Evolutionary conservation across 2,329 filamentous ascomycete species (phyloP).

Genomic region (Cladosporium sp.): DNA sequence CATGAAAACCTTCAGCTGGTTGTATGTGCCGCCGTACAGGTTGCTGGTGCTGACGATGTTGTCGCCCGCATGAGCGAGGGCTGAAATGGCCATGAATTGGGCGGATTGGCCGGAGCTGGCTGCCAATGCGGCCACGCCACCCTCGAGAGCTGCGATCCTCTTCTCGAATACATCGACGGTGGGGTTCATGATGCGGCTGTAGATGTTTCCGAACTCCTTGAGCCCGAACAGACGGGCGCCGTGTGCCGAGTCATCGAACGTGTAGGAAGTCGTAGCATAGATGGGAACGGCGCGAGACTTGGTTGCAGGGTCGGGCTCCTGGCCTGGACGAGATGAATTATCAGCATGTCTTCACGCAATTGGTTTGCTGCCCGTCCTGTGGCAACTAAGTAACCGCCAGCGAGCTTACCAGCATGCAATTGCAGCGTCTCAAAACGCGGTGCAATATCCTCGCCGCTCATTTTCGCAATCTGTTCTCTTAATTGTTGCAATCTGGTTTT

Average conservation of each 20-base stretch:
- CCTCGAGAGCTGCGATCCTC: slow-evolving; percentile 90
- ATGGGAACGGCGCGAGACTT: slow-evolving; percentile 91
- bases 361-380: neutral
- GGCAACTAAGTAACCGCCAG: slow-evolving; percentile 42
- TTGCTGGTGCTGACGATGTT: slow-evolving; percentile 90
- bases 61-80: slow-evolving; percentile 81
- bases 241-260: slow-evolving; percentile 94
- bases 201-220: slow-evolving; percentile 96
- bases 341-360: neutral
- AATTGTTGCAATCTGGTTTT: slow-evolving; percentile 21
- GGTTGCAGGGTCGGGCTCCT: slow-evolving; percentile 71
- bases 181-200: slow-evolving; percentile 93
- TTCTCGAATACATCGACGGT: slow-evolving; percentile 96
- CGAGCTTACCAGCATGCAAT: slow-evolving; percentile 41
- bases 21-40: slow-evolving; percentile 92
- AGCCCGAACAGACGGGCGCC: slow-evolving; percentile 92
- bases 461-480: slow-evolving; percentile 23
- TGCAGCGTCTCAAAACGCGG: slow-evolving; percentile 47
- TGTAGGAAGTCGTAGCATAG: slow-evolving; percentile 85
- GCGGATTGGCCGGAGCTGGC: slow-evolving; percentile 82
- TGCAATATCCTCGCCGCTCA: slow-evolving; percentile 33
- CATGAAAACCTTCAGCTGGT: slow-evolving; percentile 89
- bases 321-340: slow-evolving; percentile 44
- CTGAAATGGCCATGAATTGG: slow-evolving; percentile 81
- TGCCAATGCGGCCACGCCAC: slow-evolving; percentile 79